These are phyloP conservation scores for Claviceps citrina DNA, from an alignment of 2,329 filamentous ascomycete genomes.

Conservation along the genomic window DNA sequence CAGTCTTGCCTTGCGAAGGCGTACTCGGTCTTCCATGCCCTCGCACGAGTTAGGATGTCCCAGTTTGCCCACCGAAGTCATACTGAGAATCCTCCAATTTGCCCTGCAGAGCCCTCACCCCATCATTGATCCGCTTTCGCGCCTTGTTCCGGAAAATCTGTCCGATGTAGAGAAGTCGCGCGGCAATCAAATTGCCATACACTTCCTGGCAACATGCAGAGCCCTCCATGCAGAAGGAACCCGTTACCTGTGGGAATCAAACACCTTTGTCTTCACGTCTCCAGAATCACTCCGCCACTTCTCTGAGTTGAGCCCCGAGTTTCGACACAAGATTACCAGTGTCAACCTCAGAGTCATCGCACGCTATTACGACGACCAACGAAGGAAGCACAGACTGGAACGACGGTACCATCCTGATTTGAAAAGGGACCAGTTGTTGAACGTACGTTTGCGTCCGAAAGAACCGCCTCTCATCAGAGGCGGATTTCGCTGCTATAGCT, in stretches of 20 bases:
- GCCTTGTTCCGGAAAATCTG: constrained; percentile 26
- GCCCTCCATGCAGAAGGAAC: constrained; percentile 34
- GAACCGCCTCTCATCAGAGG: constrained; percentile 32
- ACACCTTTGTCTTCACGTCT: constrained; percentile 40
- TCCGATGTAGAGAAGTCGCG: constrained; percentile 27
- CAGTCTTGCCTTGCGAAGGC: constrained; percentile 18
- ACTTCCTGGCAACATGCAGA: constrained; percentile 36
- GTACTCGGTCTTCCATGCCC: constrained; percentile 16
- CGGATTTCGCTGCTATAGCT: constrained; percentile 39
- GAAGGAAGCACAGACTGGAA: constrained; percentile 26
- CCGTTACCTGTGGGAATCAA: constrained; percentile 34
- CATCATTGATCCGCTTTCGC: constrained; percentile 39
- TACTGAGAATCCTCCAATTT: constrained; percentile 35
- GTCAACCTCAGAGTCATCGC: constrained; percentile 39
- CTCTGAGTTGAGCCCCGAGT: constrained; percentile 25
- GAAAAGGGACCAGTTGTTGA: constrained; percentile 26
- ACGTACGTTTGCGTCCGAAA: constrained; percentile 26
- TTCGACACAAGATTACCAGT: constrained; percentile 28
- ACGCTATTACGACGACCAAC: constrained; percentile 38
- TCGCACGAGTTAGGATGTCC: constrained; percentile 20
- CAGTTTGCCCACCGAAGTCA: constrained; percentile 35
- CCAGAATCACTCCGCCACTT: constrained; percentile 34
- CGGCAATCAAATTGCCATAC: constrained; percentile 35
- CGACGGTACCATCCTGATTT: constrained; percentile 28
- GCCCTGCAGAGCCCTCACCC: constrained; percentile 32